Evolutionary conservation across 2,329 filamentous ascomycete genomes (phyloP).

Genomic region (Dothistroma septosporum): DNA sequence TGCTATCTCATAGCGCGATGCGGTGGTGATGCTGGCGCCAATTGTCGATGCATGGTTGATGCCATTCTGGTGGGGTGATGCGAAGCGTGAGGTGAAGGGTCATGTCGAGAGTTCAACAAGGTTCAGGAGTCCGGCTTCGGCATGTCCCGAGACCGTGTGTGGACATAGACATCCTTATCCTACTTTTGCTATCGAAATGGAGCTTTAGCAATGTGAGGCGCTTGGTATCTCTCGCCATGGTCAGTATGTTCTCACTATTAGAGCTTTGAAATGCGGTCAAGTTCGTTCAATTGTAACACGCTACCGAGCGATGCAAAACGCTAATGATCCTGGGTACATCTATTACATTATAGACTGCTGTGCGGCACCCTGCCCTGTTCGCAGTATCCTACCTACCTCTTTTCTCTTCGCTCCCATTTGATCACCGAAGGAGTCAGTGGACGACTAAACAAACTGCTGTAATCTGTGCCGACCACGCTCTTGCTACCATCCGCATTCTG

Average conservation of each 20-base stretch:
- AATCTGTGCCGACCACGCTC: slow-evolving; percentile 65
- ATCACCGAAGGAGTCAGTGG: slow-evolving; percentile 53
- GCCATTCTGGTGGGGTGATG: neutral
- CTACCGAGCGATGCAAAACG: neutral
- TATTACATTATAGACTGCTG: neutral
- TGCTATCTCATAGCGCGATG: neutral
- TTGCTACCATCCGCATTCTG: slow-evolving; percentile 67
- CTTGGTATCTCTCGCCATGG: neutral
- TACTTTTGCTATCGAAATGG: neutral
- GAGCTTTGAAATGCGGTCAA: neutral
- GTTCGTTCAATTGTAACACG: neutral
- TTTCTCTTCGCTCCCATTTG: slow-evolving; percentile 66
- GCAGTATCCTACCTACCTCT: slow-evolving; percentile 18
- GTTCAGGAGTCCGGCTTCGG: slow-evolving; percentile 2
- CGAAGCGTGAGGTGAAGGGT: neutral
- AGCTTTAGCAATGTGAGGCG: neutral
- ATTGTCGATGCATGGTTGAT: neutral
- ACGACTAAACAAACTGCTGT: slow-evolving; percentile 51
- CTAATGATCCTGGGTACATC: neutral
- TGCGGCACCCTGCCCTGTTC: neutral
- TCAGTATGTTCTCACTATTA: no score
- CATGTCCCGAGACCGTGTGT: neutral
- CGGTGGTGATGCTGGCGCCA: neutral
- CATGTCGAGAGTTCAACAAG: neutral
- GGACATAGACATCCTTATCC: neutral